A percentile compares a stretch with the other conserved stretches of the same genome.
Conservation (phyloP, 306 rosid genomes). For the Castanea mollissima region DNA sequence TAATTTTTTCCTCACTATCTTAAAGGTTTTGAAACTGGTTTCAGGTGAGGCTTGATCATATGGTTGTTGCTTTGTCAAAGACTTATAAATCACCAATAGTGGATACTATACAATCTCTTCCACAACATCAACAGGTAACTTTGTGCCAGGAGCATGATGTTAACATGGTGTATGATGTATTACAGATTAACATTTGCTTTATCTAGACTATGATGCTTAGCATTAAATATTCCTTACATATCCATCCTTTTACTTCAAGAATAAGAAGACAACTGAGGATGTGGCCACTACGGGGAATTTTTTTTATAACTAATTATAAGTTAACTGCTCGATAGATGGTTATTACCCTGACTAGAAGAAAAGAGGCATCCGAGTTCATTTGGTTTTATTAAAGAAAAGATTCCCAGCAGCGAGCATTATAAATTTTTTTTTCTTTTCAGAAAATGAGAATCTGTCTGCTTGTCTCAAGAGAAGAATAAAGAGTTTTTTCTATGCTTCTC, state of each 20-base stretch:
- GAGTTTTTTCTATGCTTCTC: neutral
- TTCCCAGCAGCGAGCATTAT: neutral
- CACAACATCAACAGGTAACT: conserved; percentile 94
- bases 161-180: neutral
- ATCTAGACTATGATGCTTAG: neutral
- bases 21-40: conserved; percentile 24
- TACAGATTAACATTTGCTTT: neutral
- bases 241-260: neutral
- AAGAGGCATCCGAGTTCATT: neutral
- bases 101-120: conserved; percentile 87
- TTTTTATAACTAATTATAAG: neutral
- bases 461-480: neutral
- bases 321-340: no score
- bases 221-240: neutral
- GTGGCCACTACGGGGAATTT: neutral
- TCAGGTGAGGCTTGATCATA: conserved; percentile 83
- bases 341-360: no score
- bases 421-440: neutral
- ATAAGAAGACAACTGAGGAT: neutral
- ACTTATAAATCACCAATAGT: conserved; percentile 75
- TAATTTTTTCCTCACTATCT: neutral
- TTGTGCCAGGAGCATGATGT: conserved; percentile 7
- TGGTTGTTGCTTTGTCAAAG: conserved; percentile 86
- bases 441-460: neutral
- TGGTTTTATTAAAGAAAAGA: neutral